Evolutionary conservation across 371 early-diverging fungal species (phyloP).

Genomic region (Encephalitozoon intestinalis): DNA sequence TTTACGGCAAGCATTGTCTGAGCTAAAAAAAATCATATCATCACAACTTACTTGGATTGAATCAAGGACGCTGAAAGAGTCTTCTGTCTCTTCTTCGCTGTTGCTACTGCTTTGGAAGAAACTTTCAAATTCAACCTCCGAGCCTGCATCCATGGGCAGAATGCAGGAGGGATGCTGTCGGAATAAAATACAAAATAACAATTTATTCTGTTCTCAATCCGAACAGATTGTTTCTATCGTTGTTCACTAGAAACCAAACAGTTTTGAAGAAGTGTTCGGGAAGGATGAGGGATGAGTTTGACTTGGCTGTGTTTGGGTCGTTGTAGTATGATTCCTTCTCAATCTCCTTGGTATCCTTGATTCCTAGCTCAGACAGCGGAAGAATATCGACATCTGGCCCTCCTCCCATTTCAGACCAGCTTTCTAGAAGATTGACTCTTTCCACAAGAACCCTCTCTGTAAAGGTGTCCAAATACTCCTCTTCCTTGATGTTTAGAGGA

Average conservation of each 20-base stretch:
- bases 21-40: not conserved
- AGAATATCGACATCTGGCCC: slow-evolving; percentile 43
- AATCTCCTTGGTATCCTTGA: slow-evolving; percentile 19
- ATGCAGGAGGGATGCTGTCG: not conserved
- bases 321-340: slow-evolving; percentile 30
- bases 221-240: slow-evolving; percentile 51
- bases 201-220: slow-evolving; percentile 21
- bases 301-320: slow-evolving; percentile 25
- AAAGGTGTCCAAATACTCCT: slow-evolving; percentile 54
- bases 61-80: not conserved
- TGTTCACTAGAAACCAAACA: slow-evolving; percentile 27
- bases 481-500: slow-evolving; percentile 53
- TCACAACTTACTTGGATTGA: not conserved
- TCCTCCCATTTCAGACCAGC: slow-evolving; percentile 41
- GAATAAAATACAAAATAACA: slow-evolving; percentile 7
- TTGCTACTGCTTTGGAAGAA: slow-evolving; percentile 4
- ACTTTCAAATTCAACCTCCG: not conserved
- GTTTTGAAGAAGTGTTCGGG: slow-evolving; percentile 46
- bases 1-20: not conserved
- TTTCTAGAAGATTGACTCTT: slow-evolving; percentile 32
- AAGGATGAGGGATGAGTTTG: slow-evolving; percentile 35
- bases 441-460: slow-evolving; percentile 14
- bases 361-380: slow-evolving; percentile 21
- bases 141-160: not conserved
- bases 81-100: not conserved